A percentile compares a stretch with the other conserved stretches of the same genome.
Evolutionary conservation across 306 rosid genomes (phyloP).

Genomic region (Lupinus albus): DNA sequence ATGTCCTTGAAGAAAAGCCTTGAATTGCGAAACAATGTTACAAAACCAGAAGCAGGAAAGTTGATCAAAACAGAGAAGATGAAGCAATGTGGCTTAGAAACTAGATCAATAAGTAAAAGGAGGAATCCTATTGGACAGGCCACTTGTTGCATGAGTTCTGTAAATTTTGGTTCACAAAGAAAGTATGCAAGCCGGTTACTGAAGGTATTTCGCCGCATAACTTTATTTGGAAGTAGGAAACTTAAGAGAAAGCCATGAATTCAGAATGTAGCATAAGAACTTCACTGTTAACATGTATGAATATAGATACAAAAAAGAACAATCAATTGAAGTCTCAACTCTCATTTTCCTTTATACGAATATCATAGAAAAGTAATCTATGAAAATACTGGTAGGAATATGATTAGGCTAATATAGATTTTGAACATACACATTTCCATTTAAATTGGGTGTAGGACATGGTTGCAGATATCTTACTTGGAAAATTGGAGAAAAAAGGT

Average conservation of each 20-base stretch:
- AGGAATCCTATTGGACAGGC: slow-evolving; percentile 58
- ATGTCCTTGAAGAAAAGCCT: slow-evolving; percentile 68
- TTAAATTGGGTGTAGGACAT: background rate
- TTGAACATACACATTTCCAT: slow-evolving; percentile 7
- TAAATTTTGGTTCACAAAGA: slow-evolving; percentile 69
- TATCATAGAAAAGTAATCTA: background rate
- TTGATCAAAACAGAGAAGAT: slow-evolving; percentile 43
- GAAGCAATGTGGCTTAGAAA: slow-evolving; percentile 53
- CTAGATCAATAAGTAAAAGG: slow-evolving; percentile 58
- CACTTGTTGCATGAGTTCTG: slow-evolving; percentile 74
- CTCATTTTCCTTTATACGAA: slow-evolving; percentile 12
- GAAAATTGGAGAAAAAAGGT: background rate
- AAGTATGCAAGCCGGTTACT: slow-evolving; percentile 61
- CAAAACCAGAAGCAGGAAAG: slow-evolving; percentile 51
- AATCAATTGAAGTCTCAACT: slow-evolving; percentile 2
- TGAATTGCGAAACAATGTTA: slow-evolving; percentile 56
- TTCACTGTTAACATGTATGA: slow-evolving; percentile 26
- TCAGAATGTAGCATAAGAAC: slow-evolving; percentile 43
- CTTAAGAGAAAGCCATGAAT: slow-evolving; percentile 55
- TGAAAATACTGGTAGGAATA: slow-evolving; percentile 9
- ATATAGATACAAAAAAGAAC: slow-evolving; percentile 27
- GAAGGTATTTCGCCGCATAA: slow-evolving; percentile 59
- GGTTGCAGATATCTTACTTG: background rate
- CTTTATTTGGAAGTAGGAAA: slow-evolving; percentile 67
- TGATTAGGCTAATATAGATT: slow-evolving; percentile 2